A percentile compares a stretch with the other conserved stretches of the same genome.
These are phyloP conservation scores for Flaveria brownii DNA, from an alignment of 129 eudicot genomes.

Conservation along the genomic window DNA sequence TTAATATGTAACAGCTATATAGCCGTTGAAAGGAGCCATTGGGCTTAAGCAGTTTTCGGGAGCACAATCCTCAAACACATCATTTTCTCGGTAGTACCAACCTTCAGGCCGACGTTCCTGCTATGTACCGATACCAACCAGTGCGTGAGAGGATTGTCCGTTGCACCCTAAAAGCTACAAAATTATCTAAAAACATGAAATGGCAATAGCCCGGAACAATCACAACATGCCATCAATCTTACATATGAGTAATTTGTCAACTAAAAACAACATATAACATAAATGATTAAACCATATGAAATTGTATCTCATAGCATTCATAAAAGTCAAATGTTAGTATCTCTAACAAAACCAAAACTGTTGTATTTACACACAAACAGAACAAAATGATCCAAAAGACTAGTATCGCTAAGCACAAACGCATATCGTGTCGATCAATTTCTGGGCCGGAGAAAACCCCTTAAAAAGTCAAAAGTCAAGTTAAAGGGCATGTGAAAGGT, in stretches of 20 bases:
- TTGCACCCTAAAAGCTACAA: no score
- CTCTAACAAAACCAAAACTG: conserved; percentile 11
- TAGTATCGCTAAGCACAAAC: background rate
- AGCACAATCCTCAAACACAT: no score
- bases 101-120: no score
- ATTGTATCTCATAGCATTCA: background rate
- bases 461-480: conserved; percentile 1
- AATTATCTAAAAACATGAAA: background rate
- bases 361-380: conserved; percentile 22
- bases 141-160: no score
- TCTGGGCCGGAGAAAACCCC: background rate
- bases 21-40: no score
- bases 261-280: conserved; percentile 16
- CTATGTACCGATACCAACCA: no score
- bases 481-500: background rate
- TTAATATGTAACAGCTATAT: no score
- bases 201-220: conserved; percentile 7
- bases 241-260: conserved; percentile 6
- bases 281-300: background rate
- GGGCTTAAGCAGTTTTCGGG: no score
- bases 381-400: conserved; percentile 5
- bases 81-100: no score
- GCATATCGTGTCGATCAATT: conserved; percentile 6
- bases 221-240: conserved; percentile 10
- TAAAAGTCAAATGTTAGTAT: background rate